Conservation (phyloP, 208 protist species). For the Crithidia mellificae region DNA sequence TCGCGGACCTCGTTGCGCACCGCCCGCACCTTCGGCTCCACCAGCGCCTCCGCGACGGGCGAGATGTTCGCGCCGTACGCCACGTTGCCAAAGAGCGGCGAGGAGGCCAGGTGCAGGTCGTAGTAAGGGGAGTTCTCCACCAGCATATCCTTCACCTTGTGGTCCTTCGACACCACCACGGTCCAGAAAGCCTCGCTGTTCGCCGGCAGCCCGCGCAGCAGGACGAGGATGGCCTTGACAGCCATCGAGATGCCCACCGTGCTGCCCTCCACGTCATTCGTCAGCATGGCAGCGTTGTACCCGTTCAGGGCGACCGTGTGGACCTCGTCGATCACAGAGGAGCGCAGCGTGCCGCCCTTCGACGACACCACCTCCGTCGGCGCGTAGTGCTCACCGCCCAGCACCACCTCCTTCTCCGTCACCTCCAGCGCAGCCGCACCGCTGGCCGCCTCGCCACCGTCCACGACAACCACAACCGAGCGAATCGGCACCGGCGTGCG, state of each 20-base stretch:
- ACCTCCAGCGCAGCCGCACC: slow-evolving; percentile 11
- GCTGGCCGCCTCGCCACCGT: neutral
- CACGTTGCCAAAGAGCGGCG: slow-evolving; percentile 61
- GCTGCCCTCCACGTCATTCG: slow-evolving; percentile 36
- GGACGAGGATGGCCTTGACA: slow-evolving; percentile 24
- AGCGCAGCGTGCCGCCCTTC: slow-evolving; percentile 36
- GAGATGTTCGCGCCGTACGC: slow-evolving; percentile 34
- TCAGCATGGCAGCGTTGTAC: slow-evolving; percentile 54
- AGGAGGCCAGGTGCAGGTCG: slow-evolving; percentile 47
- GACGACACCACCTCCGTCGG: slow-evolving; percentile 39
- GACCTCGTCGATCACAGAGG: slow-evolving; percentile 33
- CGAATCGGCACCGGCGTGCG: slow-evolving; percentile 18
- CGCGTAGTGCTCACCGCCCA: slow-evolving; percentile 21
- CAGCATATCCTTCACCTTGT: slow-evolving; percentile 55
- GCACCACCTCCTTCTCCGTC: slow-evolving; percentile 22
- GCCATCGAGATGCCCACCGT: slow-evolving; percentile 44
- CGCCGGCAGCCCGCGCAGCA: slow-evolving; percentile 24
- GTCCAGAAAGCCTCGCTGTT: slow-evolving; percentile 53
- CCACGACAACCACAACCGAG: slow-evolving; percentile 20
- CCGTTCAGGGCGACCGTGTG: slow-evolving; percentile 35
- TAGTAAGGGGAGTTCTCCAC: slow-evolving; percentile 40
- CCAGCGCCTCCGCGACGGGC: slow-evolving; percentile 25
- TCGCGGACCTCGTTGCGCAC: slow-evolving; percentile 33
- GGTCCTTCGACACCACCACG: slow-evolving; percentile 38
- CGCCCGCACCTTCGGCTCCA: slow-evolving; percentile 39